Evolutionary conservation across 139 green algal species (phyloP).

Genomic region (Chlorella sp.): DNA sequence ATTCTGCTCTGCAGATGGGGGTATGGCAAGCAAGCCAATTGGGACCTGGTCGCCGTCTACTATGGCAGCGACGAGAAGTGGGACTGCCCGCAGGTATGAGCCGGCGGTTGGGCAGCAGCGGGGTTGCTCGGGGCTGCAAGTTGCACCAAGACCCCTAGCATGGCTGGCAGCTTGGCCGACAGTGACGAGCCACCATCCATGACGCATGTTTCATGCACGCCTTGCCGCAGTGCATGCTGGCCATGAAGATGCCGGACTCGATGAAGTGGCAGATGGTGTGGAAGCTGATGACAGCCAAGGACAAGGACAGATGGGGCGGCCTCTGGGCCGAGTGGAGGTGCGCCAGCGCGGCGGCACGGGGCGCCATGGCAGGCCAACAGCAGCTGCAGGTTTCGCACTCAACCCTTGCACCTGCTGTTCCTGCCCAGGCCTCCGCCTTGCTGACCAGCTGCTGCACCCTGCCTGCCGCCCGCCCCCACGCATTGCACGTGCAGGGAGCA

Average conservation of each 20-base stretch:
- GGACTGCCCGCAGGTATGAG: conserved; percentile 10
- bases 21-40: background rate
- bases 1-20: background rate
- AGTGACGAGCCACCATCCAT: background rate
- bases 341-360: background rate
- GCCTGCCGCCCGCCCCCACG: background rate
- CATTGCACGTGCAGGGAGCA: background rate
- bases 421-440: background rate
- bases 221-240: conserved; percentile 17
- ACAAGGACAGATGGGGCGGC: background rate
- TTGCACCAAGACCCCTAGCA: background rate
- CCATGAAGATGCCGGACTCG: background rate
- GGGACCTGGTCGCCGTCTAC: conserved; percentile 24
- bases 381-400: background rate
- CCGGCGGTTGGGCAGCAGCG: background rate
- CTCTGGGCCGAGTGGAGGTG: conserved; percentile 1
- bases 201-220: background rate
- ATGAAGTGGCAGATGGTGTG: conserved; percentile 33
- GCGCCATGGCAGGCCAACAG: background rate
- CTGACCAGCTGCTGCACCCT: background rate
- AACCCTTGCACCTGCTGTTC: background rate
- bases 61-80: conserved; percentile 10
- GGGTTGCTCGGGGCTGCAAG: background rate
- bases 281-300: background rate
- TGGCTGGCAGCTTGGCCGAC: background rate